phyloP scores from a whole-genome alignment of 768 basidiomycete species.

The Crassisporium funariophilum region DNA sequence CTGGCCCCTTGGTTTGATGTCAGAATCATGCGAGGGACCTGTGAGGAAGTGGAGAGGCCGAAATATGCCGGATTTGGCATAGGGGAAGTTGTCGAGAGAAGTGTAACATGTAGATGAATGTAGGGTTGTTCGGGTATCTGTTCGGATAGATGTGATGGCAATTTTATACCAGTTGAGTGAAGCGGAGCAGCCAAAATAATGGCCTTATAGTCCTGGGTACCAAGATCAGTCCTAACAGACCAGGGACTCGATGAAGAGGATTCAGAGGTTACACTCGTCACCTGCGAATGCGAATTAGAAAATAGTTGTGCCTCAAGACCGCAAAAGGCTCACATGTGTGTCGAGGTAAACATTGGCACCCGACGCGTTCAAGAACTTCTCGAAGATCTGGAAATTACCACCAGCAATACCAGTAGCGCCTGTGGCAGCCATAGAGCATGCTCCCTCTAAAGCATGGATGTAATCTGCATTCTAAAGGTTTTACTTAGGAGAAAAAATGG shows the following conservation, averaged over 20 bases:
- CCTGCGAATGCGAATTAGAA: too few species aligned
- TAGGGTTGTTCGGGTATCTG: constrained; percentile 74
- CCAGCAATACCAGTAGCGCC: constrained; percentile 69
- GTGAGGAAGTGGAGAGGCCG: constrained; percentile 43
- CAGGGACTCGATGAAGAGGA: constrained; percentile 48
- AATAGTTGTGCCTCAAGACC: too few species aligned
- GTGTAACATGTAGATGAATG: constrained; percentile 84
- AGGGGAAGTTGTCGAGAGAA: constrained; percentile 76
- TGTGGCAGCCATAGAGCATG: constrained; percentile 68
- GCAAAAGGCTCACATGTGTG: constrained; percentile 58
- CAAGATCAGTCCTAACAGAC: constrained; percentile 51
- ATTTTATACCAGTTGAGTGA: constrained; percentile 61
- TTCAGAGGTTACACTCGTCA: constrained; percentile 50
- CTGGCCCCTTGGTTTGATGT: constrained; percentile 66
- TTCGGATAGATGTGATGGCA: constrained; percentile 49
- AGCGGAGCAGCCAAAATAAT: constrained; percentile 89
- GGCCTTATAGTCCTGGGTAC: constrained; percentile 59
- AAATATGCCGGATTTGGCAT: constrained; percentile 70
- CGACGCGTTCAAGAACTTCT: constrained; percentile 72
- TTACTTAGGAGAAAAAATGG: neutral
- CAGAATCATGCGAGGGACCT: constrained; percentile 65
- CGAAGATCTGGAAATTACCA: constrained; percentile 87
- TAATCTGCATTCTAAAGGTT: constrained; percentile 55
- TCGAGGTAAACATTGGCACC: constrained; percentile 70
- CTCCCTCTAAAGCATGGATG: constrained; percentile 79